Evolutionary conservation across 2,329 filamentous ascomycete species (phyloP).

Genomic region (Thyridium curvatum): DNA sequence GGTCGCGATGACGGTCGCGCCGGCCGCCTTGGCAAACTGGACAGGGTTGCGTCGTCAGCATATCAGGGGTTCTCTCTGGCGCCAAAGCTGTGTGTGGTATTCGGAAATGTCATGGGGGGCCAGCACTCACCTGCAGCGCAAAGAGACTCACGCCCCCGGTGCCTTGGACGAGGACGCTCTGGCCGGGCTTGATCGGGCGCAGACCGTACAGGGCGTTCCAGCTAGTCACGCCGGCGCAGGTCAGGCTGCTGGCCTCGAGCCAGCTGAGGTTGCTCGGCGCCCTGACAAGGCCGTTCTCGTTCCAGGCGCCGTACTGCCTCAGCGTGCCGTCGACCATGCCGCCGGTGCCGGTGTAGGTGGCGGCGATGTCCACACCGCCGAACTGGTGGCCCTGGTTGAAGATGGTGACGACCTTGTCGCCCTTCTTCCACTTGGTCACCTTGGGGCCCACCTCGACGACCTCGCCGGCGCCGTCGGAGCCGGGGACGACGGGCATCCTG

Average conservation of each 20-base stretch:
- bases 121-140: slow-evolving; percentile 40
- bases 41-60: neutral
- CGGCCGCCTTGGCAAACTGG: slow-evolving; percentile 39
- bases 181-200: slow-evolving; percentile 43
- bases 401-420: slow-evolving; percentile 52
- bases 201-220: slow-evolving; percentile 62
- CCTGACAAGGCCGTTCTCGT: slow-evolving; percentile 60
- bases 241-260: slow-evolving; percentile 48
- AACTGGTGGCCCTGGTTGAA: slow-evolving; percentile 52
- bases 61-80: no score
- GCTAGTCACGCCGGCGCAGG: slow-evolving; percentile 55
- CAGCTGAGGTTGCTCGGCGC: slow-evolving; percentile 49
- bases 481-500: slow-evolving; percentile 37
- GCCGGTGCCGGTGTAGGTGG: slow-evolving; percentile 53
- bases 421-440: slow-evolving; percentile 40
- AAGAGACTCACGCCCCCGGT: slow-evolving; percentile 65
- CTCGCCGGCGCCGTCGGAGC: slow-evolving; percentile 48
- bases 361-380: slow-evolving; percentile 28
- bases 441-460: slow-evolving; percentile 44
- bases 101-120: no score
- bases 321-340: slow-evolving; percentile 63
- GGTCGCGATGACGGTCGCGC: slow-evolving; percentile 51
- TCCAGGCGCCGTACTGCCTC: slow-evolving; percentile 60
- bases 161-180: slow-evolving; percentile 61
- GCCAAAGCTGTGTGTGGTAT: no score